A percentile compares a stretch with the other conserved stretches of the same genome.
Evolutionary conservation across 2,329 filamentous ascomycete genomes (phyloP).

Genomic region (Curvularia lunata): DNA sequence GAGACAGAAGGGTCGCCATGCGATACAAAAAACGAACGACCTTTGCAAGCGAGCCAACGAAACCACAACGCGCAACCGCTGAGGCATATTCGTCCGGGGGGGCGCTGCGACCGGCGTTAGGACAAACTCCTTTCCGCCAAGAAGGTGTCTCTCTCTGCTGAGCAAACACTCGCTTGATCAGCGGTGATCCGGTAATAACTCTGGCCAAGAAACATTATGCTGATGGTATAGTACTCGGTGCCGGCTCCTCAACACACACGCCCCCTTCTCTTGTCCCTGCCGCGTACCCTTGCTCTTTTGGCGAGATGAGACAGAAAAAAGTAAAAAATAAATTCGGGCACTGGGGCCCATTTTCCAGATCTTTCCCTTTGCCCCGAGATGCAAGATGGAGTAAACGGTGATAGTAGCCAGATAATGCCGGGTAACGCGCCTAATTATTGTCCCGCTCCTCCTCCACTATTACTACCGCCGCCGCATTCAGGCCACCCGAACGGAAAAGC

Average conservation of each 20-base stretch:
- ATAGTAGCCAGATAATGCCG: background rate
- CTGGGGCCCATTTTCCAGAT: background rate
- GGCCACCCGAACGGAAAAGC: conserved; percentile 40
- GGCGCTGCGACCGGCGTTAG: background rate
- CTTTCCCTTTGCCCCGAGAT: background rate
- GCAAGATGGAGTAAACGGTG: background rate
- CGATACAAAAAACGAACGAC: background rate
- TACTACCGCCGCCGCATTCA: background rate
- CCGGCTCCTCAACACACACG: background rate
- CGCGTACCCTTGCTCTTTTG: background rate
- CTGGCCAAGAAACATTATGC: background rate
- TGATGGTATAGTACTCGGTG: background rate
- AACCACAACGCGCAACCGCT: background rate
- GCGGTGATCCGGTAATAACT: background rate
- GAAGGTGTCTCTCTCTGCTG: background rate
- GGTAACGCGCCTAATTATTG: background rate
- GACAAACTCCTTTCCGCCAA: background rate
- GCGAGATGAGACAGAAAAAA: background rate
- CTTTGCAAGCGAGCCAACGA: background rate
- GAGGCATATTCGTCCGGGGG: background rate
- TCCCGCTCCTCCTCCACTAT: background rate
- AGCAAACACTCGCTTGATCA: background rate
- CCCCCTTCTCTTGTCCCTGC: too few species aligned
- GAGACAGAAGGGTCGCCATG: background rate
- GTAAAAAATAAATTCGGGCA: background rate